Conservation (phyloP, 441 rosid genomes). For the Erodium texanum region DNA sequence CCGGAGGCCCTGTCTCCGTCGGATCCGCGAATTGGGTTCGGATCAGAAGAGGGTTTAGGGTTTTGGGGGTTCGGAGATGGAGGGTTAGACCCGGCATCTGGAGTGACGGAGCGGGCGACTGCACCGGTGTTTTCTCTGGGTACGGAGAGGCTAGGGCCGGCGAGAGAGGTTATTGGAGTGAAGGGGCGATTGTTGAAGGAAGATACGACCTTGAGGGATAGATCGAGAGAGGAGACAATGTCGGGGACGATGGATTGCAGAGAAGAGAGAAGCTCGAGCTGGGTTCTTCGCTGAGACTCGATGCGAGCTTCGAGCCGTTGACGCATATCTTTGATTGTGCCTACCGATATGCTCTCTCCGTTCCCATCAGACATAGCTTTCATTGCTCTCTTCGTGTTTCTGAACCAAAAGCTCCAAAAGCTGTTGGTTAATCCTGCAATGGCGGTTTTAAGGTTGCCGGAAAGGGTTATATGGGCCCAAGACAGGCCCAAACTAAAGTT, state of each 20-base stretch:
- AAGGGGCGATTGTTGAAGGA: constrained; percentile 61
- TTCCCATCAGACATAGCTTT: constrained; percentile 37
- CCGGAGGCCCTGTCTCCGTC: constrained; percentile 22
- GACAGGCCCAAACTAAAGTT: too few relatives aligned
- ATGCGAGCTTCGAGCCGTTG: constrained; percentile 66
- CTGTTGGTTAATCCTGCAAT: neutral
- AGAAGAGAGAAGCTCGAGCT: constrained; percentile 61
- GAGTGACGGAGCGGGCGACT: neutral
- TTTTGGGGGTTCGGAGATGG: constrained; percentile 15
- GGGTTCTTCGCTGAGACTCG: constrained; percentile 47
- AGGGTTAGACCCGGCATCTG: neutral
- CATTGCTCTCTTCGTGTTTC: constrained; percentile 25
- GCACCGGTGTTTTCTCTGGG: constrained; percentile 22
- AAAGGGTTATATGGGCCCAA: neutral
- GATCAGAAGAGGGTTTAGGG: constrained; percentile 12
- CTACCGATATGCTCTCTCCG: constrained; percentile 23
- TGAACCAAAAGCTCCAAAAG: neutral
- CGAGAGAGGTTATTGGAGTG: constrained; percentile 59
- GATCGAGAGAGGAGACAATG: constrained; percentile 65
- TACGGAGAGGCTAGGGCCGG: constrained; percentile 31
- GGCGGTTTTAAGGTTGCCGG: constrained; percentile 1
- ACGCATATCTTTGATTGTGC: constrained; percentile 48
- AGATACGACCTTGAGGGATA: constrained; percentile 63
- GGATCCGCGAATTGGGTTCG: neutral
- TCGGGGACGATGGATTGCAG: constrained; percentile 61